phyloP scores from a whole-genome alignment of 1,139 yeast species.

The Hemisphaericaspora xylanilytica region DNA sequence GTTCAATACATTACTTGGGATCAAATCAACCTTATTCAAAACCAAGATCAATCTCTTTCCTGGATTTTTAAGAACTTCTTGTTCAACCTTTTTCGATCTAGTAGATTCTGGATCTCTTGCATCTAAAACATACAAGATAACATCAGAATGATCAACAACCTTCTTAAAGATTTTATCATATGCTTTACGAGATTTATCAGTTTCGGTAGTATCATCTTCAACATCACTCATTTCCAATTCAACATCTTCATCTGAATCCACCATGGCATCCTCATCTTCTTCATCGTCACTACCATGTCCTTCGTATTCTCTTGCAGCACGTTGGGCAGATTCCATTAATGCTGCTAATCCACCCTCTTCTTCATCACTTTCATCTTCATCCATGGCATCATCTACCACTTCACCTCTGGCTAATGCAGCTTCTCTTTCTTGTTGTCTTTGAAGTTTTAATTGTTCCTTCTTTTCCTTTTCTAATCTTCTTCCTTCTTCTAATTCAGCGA shows the following conservation, averaged over 20 bases:
- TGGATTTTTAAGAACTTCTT: slow-evolving; percentile 72
- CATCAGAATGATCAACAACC: slow-evolving; percentile 87
- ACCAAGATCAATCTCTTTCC: slow-evolving; percentile 84
- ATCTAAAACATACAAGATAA: slow-evolving; percentile 85
- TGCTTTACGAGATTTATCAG: slow-evolving; percentile 86
- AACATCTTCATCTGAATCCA: slow-evolving; percentile 41
- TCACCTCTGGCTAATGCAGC: slow-evolving; percentile 48
- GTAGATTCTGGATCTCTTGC: slow-evolving; percentile 98
- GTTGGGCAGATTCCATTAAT: slow-evolving; percentile 82
- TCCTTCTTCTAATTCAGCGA: slow-evolving; percentile 75
- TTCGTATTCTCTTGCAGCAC: slow-evolving; percentile 71
- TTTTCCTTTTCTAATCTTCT: slow-evolving; percentile 64
- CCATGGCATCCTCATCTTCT: slow-evolving; percentile 41
- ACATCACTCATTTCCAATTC: slow-evolving; percentile 51
- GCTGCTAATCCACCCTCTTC: slow-evolving; percentile 74
- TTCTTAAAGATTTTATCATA: slow-evolving; percentile 84
- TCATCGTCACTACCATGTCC: slow-evolving; percentile 52
- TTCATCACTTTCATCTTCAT: slow-evolving; percentile 39
- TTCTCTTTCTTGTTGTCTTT: slow-evolving; percentile 45
- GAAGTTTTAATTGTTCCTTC: slow-evolving; percentile 48
- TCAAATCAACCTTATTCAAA: slow-evolving; percentile 86
- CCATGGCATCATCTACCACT: slow-evolving; percentile 35
- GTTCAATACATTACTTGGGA: slow-evolving; percentile 79
- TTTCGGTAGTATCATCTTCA: slow-evolving; percentile 35
- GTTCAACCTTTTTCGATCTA: slow-evolving; percentile 87